Percentiles rank a stretch among this genome's conserved stretches.
Evolutionary conservation across 169 alveolate genomes (phyloP).

Genomic region (Eimeria maxima): DNA sequence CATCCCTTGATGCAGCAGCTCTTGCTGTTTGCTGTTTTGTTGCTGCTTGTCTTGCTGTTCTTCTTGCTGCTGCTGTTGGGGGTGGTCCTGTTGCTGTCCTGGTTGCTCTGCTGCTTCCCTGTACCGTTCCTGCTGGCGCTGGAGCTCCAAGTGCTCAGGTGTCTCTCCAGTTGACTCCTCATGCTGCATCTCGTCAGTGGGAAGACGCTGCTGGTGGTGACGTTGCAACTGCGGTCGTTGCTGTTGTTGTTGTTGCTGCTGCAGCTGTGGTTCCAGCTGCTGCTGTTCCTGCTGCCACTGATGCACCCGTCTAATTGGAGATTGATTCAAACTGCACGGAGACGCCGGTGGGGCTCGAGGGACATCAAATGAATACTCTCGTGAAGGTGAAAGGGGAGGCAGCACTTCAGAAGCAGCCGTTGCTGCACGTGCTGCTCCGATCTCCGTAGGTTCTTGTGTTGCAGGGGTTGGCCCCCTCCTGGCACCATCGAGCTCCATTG

Average conservation of each 20-base stretch:
- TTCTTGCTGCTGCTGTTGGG: background rate
- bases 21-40: background rate
- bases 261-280: constrained; percentile 7
- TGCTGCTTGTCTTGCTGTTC: background rate
- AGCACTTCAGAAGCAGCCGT: background rate
- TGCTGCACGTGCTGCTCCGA: background rate
- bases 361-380: background rate
- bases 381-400: background rate
- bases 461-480: background rate
- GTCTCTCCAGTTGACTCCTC: background rate
- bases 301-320: background rate
- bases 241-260: background rate
- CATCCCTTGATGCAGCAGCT: constrained; percentile 18
- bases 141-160: background rate
- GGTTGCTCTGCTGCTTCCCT: constrained; percentile 4
- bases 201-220: background rate
- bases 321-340: constrained; percentile 20
- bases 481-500: background rate
- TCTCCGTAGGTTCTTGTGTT: background rate
- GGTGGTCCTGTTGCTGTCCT: background rate
- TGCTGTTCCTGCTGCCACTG: constrained; percentile 42
- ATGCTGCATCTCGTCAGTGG: background rate
- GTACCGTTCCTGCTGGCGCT: constrained; percentile 5
- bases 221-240: background rate
- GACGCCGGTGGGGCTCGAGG: constrained; percentile 56